Base-by-base conservation (phyloP, 805 yeast species). In the Nakazawaea peltata region DNA sequence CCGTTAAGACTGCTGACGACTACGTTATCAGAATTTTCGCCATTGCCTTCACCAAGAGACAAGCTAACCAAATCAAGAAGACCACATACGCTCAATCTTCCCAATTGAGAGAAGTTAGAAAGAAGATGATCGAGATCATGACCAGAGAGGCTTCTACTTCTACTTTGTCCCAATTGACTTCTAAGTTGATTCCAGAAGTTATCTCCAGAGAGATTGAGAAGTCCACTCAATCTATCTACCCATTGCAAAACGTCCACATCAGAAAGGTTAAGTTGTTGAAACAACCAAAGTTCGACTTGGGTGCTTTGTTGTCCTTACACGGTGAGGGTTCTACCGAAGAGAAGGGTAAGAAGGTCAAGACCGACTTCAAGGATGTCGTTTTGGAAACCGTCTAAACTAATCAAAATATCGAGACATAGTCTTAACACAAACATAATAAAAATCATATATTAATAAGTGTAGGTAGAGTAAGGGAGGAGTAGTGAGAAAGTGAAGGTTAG, bases 231-330 rank as follows among this genome's bases (percentile, higher is more conserved):
- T 73, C 84, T 57, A 84, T 88, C 74, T 87, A 74, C 81, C 97
- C 97, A 62, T 81, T 90, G 67, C 97, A 90, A 77, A 87, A 90
- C 76, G 94, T 88, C 62, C 94, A 87, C 81, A 84, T 90, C 70
- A 88, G 97, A 81, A 90, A 90, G 77, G 97, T 90, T 60, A 90
- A 90, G 80, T 79, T 90, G 67, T 85, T 90, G 71, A 90, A 90
- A 76, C 94, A 82, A 74, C 97, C 97, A 67, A 90, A 88, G 77
- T 86, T 88, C 78, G 97, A 90, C 69, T 81, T 90, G 62, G 96
- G 96, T 71, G 71, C 94, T 62, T 80, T 90, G 65, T 74, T 90
- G 67, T 81, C 97, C 61, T 83, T 90, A 63, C 97, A 90, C 78
- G 97, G 97, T 71, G 97, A 90, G 77, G 77, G 74, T 56, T 63